phyloP scores from a whole-genome alignment of 306 rosid species.

The Gleditsia sinensis region DNA sequence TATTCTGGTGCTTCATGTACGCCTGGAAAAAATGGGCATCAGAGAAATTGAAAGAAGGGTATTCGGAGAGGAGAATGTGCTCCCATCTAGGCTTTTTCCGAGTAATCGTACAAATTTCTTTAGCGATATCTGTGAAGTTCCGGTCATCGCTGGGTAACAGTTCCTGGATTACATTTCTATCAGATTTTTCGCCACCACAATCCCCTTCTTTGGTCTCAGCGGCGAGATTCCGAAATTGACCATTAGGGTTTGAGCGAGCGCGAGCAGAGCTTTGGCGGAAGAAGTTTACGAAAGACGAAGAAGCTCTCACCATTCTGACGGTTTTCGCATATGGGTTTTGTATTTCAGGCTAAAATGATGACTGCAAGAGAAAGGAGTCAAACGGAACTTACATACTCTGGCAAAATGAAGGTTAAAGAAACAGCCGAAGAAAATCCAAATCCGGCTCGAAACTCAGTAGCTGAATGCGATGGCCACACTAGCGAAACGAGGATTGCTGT shows the following conservation, averaged over 20 bases:
- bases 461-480: too few relatives aligned
- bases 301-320: constrained; percentile 36
- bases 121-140: constrained; percentile 38
- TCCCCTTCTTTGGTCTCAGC: constrained; percentile 41
- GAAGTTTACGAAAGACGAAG: constrained; percentile 32
- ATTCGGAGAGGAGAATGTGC: constrained; percentile 57
- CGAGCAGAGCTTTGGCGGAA: constrained; percentile 41
- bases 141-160: neutral
- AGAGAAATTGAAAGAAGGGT: constrained; percentile 60
- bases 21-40: constrained; percentile 57
- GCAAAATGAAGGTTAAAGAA: neutral
- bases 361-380: neutral
- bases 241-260: constrained; percentile 9
- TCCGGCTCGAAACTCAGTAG: neutral
- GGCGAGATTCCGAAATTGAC: constrained; percentile 47
- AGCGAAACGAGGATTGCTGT: neutral
- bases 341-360: neutral
- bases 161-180: constrained; percentile 9
- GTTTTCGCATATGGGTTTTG: constrained; percentile 2
- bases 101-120: constrained; percentile 56
- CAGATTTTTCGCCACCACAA: constrained; percentile 10
- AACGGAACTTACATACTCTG: neutral
- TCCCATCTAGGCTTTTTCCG: constrained; percentile 76
- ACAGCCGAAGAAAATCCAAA: neutral
- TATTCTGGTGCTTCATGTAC: constrained; percentile 57